Percentiles rank a stretch among this genome's conserved stretches.
These are phyloP conservation scores for Fraxinus ornus DNA, from an alignment of 305 asterid genomes.

Conservation along the genomic window DNA sequence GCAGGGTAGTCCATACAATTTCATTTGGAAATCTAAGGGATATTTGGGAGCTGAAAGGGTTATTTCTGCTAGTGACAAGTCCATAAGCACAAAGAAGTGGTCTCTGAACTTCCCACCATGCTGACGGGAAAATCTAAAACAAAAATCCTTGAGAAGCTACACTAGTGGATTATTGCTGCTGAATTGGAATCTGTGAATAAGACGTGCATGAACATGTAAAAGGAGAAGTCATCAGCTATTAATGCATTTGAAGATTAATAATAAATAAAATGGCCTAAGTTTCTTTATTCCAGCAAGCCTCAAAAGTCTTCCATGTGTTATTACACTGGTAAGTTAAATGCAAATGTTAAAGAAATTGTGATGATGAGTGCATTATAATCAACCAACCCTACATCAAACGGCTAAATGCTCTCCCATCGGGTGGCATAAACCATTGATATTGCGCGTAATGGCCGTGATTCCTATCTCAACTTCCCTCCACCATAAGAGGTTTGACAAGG, in stretches of 20 bases:
- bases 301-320: no score
- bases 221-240: slow-evolving; percentile 10
- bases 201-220: slow-evolving; percentile 11
- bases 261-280: not conserved
- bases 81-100: slow-evolving; percentile 18
- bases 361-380: no score
- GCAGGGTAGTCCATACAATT: slow-evolving; percentile 8
- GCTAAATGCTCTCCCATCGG: no score
- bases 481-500: not conserved
- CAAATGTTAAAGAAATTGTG: no score
- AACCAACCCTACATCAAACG: no score
- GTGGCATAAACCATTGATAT: not conserved
- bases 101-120: slow-evolving; percentile 27
- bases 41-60: slow-evolving; percentile 16
- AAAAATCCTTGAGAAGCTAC: slow-evolving; percentile 39
- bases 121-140: slow-evolving; percentile 3
- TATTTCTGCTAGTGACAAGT: slow-evolving; percentile 12
- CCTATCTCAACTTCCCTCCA: not conserved
- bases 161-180: slow-evolving; percentile 30
- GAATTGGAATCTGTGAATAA: slow-evolving; percentile 21
- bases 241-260: no score
- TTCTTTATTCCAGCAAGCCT: not conserved
- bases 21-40: slow-evolving; percentile 12
- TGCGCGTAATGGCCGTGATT: not conserved
- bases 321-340: no score